Evolutionary conservation across 441 rosid species (phyloP).

Genomic region (Eutrema salsugineum): DNA sequence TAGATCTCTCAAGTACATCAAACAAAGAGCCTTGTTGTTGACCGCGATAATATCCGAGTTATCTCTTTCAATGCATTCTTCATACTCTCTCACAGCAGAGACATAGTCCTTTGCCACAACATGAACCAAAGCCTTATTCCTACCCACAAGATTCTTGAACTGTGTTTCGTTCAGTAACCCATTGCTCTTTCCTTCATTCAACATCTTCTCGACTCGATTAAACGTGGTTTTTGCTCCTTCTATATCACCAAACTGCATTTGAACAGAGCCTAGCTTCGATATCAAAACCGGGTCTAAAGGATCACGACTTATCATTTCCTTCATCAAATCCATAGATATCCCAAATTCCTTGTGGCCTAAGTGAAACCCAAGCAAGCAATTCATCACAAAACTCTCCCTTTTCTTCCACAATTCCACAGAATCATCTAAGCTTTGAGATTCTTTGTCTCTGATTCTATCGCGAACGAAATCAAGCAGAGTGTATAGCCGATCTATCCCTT

Average conservation of each 20-base stretch:
- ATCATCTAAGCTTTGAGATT: conserved; percentile 9
- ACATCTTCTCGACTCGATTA: conserved; percentile 46
- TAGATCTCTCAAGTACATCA: conserved; percentile 90
- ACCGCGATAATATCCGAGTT: conserved; percentile 63
- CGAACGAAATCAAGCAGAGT: conserved; percentile 61
- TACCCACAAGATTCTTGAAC: conserved; percentile 65
- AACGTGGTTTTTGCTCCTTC: conserved; percentile 70
- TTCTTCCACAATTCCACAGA: conserved; percentile 57
- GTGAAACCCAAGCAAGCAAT: conserved; percentile 64
- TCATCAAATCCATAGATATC: conserved; percentile 59
- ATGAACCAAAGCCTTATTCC: conserved; percentile 80
- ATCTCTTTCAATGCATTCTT: conserved; percentile 84
- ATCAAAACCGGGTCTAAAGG: conserved; percentile 52
- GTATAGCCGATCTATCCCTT: conserved; percentile 76
- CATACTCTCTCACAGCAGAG: conserved; percentile 84
- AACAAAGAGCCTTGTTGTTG: conserved; percentile 79
- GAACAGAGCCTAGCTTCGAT: conserved; percentile 78
- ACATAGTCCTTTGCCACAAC: conserved; percentile 84
- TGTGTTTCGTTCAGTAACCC: conserved; percentile 38
- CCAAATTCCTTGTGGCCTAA: conserved; percentile 64
- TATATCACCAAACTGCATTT: conserved; percentile 85
- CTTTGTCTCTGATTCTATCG: conserved; percentile 31
- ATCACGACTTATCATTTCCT: conserved; percentile 39
- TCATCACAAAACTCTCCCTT: conserved; percentile 62
- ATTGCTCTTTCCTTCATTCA: conserved; percentile 36